These are phyloP conservation scores for Vachellia pachyceras DNA, from an alignment of 306 rosid genomes.

Conservation along the genomic window DNA sequence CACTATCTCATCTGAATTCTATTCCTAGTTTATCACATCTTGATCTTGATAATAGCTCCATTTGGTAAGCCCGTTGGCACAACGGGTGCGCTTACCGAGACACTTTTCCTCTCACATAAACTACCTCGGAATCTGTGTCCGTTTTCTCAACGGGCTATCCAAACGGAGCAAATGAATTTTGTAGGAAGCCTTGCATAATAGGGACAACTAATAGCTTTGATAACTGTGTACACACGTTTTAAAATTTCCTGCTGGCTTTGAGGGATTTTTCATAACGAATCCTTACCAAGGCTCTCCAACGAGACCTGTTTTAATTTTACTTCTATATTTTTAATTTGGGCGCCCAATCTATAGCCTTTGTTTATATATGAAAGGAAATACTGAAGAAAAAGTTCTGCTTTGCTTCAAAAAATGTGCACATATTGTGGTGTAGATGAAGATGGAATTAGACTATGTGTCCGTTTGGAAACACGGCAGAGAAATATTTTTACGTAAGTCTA, in stretches of 20 bases:
- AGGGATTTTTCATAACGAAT: slow-evolving; percentile 6
- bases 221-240: slow-evolving; percentile 6
- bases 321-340: slow-evolving; percentile 3
- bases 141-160: too few species aligned
- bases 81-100: too few species aligned
- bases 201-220: slow-evolving; percentile 5
- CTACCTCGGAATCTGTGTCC: too few species aligned
- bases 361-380: slow-evolving; percentile 30
- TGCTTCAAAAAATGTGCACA: slow-evolving; percentile 23
- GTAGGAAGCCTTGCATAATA: not conserved
- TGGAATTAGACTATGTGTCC: slow-evolving; percentile 23
- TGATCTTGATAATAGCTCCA: not conserved
- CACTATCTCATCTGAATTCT: slow-evolving; percentile 12
- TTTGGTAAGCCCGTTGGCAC: too few species aligned
- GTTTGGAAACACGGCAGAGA: too few species aligned
- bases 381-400: slow-evolving; percentile 27
- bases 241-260: slow-evolving; percentile 17
- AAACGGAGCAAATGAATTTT: too few species aligned
- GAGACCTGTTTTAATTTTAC: slow-evolving; percentile 3
- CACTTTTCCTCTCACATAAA: too few species aligned
- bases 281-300: not conserved
- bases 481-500: too few species aligned
- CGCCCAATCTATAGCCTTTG: slow-evolving; percentile 26
- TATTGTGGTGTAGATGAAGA: slow-evolving; percentile 26
- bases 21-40: not conserved